Conservation (phyloP, 495 filamentous ascomycete species). For the Daldinia loculata region DNA sequence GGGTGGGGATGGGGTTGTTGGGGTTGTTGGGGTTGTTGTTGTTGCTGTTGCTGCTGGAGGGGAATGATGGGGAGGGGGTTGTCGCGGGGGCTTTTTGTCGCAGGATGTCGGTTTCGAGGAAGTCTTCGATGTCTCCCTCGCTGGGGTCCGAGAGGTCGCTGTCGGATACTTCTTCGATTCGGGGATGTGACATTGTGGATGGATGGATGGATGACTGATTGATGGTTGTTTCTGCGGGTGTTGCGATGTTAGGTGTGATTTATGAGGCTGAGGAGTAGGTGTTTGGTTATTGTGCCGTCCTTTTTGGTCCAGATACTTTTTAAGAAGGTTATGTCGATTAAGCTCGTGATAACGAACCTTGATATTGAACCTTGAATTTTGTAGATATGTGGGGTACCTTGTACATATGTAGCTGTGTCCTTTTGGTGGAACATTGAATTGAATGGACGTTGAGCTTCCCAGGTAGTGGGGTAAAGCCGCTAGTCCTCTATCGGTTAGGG, state of each 20-base stretch:
- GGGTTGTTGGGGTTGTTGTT: no score
- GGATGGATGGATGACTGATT: background rate
- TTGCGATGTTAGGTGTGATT: background rate
- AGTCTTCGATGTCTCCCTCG: constrained; percentile 70
- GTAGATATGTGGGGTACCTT: constrained; percentile 32
- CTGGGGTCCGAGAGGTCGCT: constrained; percentile 78
- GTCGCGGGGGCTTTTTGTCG: constrained; percentile 30
- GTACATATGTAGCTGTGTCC: constrained; percentile 4
- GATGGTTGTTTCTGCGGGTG: constrained; percentile 7
- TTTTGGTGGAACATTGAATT: constrained; percentile 3
- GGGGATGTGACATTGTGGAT: constrained; percentile 78
- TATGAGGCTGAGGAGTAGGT: background rate
- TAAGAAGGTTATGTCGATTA: background rate
- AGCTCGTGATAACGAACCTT: background rate
- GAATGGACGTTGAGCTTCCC: constrained; percentile 17
- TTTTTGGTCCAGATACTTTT: background rate
- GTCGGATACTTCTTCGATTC: constrained; percentile 88
- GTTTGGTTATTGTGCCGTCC: background rate
- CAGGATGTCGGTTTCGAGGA: constrained; percentile 59
- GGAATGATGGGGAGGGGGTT: constrained; percentile 13
- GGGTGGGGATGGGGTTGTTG: constrained; percentile 2
- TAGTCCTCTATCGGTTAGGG: constrained; percentile 23
- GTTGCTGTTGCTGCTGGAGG: background rate
- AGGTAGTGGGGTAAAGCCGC: constrained; percentile 23
- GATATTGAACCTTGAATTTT: constrained; percentile 20